Base-by-base conservation (phyloP, 2,329 filamentous ascomycete genomes). In the Clarireedia monteithiana region DNA sequence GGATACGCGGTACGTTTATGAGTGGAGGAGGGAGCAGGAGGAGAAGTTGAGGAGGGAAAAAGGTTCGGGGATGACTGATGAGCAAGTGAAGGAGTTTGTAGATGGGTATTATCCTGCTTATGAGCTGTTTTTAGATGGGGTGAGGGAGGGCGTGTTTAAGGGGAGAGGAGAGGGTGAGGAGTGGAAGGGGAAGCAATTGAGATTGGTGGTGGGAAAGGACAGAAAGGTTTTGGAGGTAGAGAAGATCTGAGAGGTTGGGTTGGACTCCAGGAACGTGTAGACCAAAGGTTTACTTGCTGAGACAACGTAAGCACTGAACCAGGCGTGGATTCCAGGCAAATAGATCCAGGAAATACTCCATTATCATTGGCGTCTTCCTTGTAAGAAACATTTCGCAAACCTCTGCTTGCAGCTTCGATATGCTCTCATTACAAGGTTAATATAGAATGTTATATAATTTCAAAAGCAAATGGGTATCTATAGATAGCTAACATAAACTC, bases 1-100 rank as follows among this genome's bases (percentile, higher is more conserved):
- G 60, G 74, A 86, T 61, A 74, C 79, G 15, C 70, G 72, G 34
- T 86, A 78, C 64, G 85, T 88, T 27, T 89, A 88, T 62, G 75
- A 77, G 53, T 89, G 85, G 85, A 74, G 85, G 14, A 70, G 82
- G 61, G 73, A 89, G 66, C 84, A 87, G 66, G 85, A 89, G 67
- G 73, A 75, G 44, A 75, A 72, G 26, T 72, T 88, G 62, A 75
- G 81, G 49, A 74, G 73, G 10, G 64, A 69, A 5, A 85, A 78
- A 60, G 84, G 83, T 1, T 58, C 40, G 15, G 85, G 84, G 0
- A 89, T 89, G 85, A 82, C 76, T 1, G 78, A 83, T 63, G 80
- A 84, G 55, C 75, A 85, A 63, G 83, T 88, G 14, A 74, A 76
- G 39, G 71, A 76, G 26, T 89, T 89, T 69, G 81, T 89, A 15